These are phyloP conservation scores for Soucietia sequanensis DNA, from an alignment of 805 yeast species.

Conservation along the genomic window DNA sequence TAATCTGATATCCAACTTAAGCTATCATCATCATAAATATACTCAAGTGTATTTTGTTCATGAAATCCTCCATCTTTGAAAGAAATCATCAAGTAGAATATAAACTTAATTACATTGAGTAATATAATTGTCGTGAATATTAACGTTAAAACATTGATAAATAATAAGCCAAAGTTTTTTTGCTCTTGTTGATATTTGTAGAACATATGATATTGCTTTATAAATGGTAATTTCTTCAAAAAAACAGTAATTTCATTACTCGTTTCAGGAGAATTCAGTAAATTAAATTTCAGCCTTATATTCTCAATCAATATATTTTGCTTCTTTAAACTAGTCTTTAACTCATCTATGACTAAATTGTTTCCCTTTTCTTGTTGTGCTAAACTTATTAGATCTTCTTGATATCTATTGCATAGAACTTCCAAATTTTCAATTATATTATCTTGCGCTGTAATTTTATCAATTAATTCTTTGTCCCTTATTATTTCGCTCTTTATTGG, in stretches of 20 bases:
- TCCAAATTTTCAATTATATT: constrained; percentile 15
- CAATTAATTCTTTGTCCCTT: constrained; percentile 12
- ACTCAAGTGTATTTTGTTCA: constrained; percentile 4
- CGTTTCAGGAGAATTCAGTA: too few relatives aligned
- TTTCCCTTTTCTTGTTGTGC: constrained; percentile 9
- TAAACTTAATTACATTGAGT: constrained; percentile 14
- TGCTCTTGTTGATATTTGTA: constrained; percentile 23
- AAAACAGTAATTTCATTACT: constrained; percentile 7
- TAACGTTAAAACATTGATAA: constrained; percentile 21
- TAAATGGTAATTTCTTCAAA: constrained; percentile 24
- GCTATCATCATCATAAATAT: constrained; percentile 7
- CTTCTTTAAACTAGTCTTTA: constrained; percentile 13
- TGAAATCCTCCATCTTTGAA: constrained; percentile 1
- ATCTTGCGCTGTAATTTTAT: constrained; percentile 16
- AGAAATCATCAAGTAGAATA: constrained; percentile 12
- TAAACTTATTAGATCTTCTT: constrained; percentile 11
- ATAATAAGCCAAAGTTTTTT: constrained; percentile 14
- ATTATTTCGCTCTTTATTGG: constrained; percentile 3
- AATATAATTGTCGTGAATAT: constrained; percentile 18
- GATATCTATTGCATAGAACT: constrained; percentile 16
- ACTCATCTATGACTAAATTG: constrained; percentile 6
- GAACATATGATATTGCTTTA: constrained; percentile 27
- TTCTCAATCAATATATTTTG: constrained; percentile 21
- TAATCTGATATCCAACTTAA: not conserved
- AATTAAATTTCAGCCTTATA: constrained; percentile 14